A percentile compares a stretch with the other conserved stretches of the same genome.
Conservation (phyloP, 106 monocot species). For the Acorus gramineus region DNA sequence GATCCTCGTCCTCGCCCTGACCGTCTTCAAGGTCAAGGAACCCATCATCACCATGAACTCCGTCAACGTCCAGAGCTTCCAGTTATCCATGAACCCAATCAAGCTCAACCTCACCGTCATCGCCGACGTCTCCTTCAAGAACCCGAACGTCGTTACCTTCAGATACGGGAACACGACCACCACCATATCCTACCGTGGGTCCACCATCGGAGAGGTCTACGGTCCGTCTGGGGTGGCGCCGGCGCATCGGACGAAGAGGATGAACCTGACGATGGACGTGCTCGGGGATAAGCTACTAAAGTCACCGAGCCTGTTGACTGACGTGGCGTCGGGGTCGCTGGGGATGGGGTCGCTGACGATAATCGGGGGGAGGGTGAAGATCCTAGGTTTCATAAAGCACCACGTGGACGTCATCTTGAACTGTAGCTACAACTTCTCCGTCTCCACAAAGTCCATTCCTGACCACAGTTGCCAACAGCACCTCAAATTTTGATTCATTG, state of each 20-base stretch:
- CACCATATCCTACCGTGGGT: constrained; percentile 42
- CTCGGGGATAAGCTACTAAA: constrained; percentile 12
- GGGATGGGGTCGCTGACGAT: constrained; percentile 30
- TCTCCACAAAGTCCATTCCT: constrained; percentile 17
- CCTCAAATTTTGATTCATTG: constrained; percentile 10
- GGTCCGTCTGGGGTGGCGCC: constrained; percentile 34
- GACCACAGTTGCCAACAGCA: constrained; percentile 27
- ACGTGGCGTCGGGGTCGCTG: constrained; percentile 14
- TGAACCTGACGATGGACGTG: constrained; percentile 69
- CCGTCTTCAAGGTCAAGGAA: constrained; percentile 32
- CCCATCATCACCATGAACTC: constrained; percentile 41
- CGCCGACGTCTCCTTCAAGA: background rate
- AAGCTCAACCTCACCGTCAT: background rate
- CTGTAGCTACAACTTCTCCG: constrained; percentile 29
- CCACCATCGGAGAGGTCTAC: constrained; percentile 46
- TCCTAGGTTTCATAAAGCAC: constrained; percentile 30
- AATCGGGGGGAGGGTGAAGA: constrained; percentile 46
- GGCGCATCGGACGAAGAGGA: constrained; percentile 38
- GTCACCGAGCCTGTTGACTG: constrained; percentile 10
- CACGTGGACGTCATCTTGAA: constrained; percentile 50
- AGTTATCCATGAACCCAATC: background rate
- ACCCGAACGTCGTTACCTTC: background rate
- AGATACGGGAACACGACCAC: constrained; percentile 48
- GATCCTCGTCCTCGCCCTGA: constrained; percentile 15
- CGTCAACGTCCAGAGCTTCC: constrained; percentile 13